Conservation (phyloP, 78 protist genomes). For the Dictyostelium firmibasis region DNA sequence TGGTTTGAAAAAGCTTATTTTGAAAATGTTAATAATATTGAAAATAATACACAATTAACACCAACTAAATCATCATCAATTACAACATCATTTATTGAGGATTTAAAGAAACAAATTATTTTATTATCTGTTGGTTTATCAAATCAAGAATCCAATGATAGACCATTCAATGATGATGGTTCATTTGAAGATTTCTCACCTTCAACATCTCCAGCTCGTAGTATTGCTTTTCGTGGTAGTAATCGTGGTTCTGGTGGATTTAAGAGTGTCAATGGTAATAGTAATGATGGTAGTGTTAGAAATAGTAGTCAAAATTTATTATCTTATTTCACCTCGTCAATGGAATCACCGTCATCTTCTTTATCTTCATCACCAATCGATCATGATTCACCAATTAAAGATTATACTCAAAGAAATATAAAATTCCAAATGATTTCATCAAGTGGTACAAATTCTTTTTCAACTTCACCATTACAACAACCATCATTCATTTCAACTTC, state of each 20-base stretch:
- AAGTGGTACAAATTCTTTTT: not conserved
- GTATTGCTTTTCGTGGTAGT: not conserved
- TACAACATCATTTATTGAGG: constrained; percentile 9
- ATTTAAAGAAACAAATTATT: constrained; percentile 48
- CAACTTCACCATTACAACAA: not conserved
- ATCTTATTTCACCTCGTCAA: constrained; percentile 21
- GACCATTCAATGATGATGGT: not conserved
- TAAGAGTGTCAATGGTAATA: not conserved
- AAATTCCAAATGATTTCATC: not conserved
- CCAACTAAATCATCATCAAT: not conserved
- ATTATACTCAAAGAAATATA: not conserved
- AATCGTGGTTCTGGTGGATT: not conserved
- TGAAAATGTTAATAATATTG: not conserved
- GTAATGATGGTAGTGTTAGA: not conserved
- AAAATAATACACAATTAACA: not conserved
- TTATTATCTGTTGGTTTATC: constrained; percentile 53
- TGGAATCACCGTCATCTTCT: not conserved
- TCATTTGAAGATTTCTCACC: constrained; percentile 14
- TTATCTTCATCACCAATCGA: constrained; percentile 24
- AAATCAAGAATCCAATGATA: not conserved
- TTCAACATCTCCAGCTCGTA: not conserved
- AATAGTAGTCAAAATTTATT: not conserved
- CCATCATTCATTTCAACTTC: not conserved
- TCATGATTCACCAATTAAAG: not conserved
- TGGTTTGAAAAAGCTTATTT: constrained; percentile 46